Evolutionary conservation across 768 basidiomycete genomes (phyloP), one percentile per base, ranked within the genome.

Genomic region (Pleurotus tuoliensis): DNA sequence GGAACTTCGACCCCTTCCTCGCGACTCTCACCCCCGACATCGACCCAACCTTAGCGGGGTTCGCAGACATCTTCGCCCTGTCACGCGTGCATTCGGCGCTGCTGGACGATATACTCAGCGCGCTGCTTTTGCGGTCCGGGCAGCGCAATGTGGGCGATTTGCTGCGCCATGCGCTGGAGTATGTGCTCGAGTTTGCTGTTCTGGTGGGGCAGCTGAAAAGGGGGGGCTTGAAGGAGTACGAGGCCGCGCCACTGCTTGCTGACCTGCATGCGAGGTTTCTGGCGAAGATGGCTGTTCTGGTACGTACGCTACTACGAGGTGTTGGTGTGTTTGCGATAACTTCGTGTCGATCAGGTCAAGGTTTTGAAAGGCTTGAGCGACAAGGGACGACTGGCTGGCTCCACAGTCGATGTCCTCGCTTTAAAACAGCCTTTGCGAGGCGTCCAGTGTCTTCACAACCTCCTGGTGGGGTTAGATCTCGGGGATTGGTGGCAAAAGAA

Each of bases 11-110:
- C 58, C 75, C 80, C 1, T 92, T 95, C 72, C 67, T 90, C 38
- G 68, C 68, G 8, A 73, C 70, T 5, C 64, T 78, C 34, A 66
- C 66, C 37, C 63, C 66, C 55, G 63, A 41, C 54, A 49, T 57
- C 37, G 52, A 56, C 47, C 54, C 53, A 13, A 59, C 61, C 5
- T 62, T 65, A 15, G 34, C 45, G 44, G 66, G 58, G 20, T 88
- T 88, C 61, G 72, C 78, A n/a, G 90, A 92, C 59, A 83, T 92
- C 5, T 93, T 93, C 64, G 76, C 83, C 30, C 76, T 93, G 15
- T 79, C 87, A 0, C 76, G 79, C 6, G 75, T 77, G 20, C 92
- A 94, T 67, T 88, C 88, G 0, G 67, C 66, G 3, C 67, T 91
- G 43, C 67, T 94, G 63, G 87, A 94, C 63, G 80, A 88, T 56